phyloP scores from a whole-genome alignment of 75 land plant genomes.

The Larix kaempferi region DNA sequence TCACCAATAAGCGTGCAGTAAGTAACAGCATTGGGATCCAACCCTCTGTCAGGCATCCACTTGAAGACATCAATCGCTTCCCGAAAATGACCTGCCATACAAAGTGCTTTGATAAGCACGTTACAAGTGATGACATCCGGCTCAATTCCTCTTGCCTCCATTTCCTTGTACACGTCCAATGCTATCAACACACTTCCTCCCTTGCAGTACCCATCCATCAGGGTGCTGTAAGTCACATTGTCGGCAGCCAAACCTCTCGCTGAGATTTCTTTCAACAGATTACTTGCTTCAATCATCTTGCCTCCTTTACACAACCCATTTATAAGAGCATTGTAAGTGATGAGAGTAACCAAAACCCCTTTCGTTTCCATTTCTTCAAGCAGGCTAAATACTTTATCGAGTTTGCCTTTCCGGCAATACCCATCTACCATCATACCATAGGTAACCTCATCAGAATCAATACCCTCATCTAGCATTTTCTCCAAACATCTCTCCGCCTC shows the following conservation, averaged over 20 bases:
- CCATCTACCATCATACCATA: conserved; percentile 49
- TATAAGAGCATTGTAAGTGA: conserved; percentile 43
- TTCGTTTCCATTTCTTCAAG: conserved; percentile 52
- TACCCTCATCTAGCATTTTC: conserved; percentile 26
- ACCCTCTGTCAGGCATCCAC: conserved; percentile 31
- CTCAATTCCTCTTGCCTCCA: conserved; percentile 20
- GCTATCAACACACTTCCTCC: conserved; percentile 53
- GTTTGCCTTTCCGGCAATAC: conserved; percentile 27
- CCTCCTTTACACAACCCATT: conserved; percentile 52
- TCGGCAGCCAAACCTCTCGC: conserved; percentile 27
- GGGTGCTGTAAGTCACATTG: conserved; percentile 55
- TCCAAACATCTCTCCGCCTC: conserved; percentile 35
- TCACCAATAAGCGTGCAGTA: conserved; percentile 48
- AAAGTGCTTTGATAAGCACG: conserved; percentile 46
- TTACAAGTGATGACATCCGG: conserved; percentile 40
- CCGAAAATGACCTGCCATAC: conserved; percentile 30
- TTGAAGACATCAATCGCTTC: conserved; percentile 39
- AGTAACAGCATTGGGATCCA: conserved; percentile 40
- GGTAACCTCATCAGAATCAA: conserved; percentile 38
- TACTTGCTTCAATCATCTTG: conserved; percentile 32
- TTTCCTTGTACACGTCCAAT: conserved; percentile 18
- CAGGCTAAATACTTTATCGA: conserved; percentile 29
- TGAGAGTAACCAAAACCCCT: conserved; percentile 18
- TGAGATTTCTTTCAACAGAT: conserved; percentile 18
- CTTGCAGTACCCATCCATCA: conserved; percentile 63